Evolutionary conservation across 2,329 filamentous ascomycete species (phyloP).

Genomic region (Fusarium nanum): DNA sequence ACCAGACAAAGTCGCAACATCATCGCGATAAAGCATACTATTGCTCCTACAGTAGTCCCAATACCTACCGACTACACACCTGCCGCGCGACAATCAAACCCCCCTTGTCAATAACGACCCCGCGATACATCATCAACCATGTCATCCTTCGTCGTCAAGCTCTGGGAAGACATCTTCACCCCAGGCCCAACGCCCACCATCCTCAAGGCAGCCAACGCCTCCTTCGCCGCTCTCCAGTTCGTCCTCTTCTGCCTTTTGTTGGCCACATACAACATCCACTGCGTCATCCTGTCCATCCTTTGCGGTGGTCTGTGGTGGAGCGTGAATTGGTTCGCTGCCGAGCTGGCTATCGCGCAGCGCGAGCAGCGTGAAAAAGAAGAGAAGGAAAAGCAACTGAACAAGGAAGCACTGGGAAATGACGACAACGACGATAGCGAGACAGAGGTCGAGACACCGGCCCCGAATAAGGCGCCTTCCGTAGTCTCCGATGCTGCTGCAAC

Average conservation of each 20-base stretch:
- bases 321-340: constrained; percentile 96
- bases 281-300: constrained; percentile 81
- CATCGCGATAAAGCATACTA: constrained; percentile 9
- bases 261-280: constrained; percentile 89
- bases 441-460: constrained; percentile 56
- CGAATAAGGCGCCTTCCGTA: constrained; percentile 34
- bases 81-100: constrained; percentile 6
- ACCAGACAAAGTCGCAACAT: constrained; percentile 2
- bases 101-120: constrained; percentile 21
- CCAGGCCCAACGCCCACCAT: constrained; percentile 90
- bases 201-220: constrained; percentile 87
- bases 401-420: constrained; percentile 42
- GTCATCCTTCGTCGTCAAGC: constrained; percentile 75
- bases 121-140: constrained; percentile 53
- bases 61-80: background rate
- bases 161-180: constrained; percentile 94
- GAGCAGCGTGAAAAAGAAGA: constrained; percentile 56
- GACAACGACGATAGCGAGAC: constrained; percentile 49
- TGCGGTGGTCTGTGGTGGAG: constrained; percentile 88
- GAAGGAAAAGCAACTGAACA: constrained; percentile 44
- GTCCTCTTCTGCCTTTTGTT: constrained; percentile 81
- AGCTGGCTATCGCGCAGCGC: constrained; percentile 60
- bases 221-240: constrained; percentile 86
- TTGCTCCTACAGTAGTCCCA: background rate
- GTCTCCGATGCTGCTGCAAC: constrained; percentile 18